Evolutionary conservation across 305 asterid species (phyloP).

Genomic region (Andrographis paniculata): DNA sequence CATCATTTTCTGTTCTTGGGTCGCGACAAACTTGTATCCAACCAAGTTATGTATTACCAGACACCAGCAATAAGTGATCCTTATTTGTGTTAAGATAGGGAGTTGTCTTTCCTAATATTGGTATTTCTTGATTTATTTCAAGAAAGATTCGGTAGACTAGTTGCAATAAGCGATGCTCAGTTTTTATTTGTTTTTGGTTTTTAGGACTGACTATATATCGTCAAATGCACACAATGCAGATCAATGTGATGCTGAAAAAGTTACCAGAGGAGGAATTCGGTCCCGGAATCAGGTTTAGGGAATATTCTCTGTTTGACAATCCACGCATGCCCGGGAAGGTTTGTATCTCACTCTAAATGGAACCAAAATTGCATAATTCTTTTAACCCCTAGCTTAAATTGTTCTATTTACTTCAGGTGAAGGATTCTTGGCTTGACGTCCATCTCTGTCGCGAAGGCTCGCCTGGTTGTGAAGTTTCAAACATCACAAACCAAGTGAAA

Average conservation of each 20-base stretch:
- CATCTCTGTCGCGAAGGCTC: conserved; percentile 87
- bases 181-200: too few relatives aligned
- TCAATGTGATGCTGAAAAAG: conserved; percentile 70
- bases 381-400: conserved; percentile 10
- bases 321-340: conserved; percentile 79
- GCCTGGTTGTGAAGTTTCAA: conserved; percentile 61
- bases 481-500: conserved; percentile 44
- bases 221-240: conserved; percentile 38
- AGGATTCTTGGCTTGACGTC: conserved; percentile 89
- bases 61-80: too few relatives aligned
- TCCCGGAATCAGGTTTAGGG: conserved; percentile 64
- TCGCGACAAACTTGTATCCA: too few relatives aligned
- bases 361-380: neutral
- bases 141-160: too few relatives aligned
- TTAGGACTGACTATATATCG: too few relatives aligned
- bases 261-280: conserved; percentile 72
- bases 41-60: too few relatives aligned
- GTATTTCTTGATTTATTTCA: too few relatives aligned
- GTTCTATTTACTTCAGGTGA: conserved; percentile 50
- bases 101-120: too few relatives aligned
- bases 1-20: too few relatives aligned
- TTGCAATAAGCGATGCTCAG: too few relatives aligned
- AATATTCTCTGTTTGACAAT: conserved; percentile 76
- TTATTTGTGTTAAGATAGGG: too few relatives aligned
- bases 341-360: conserved; percentile 8